A percentile compares a stretch with the other conserved stretches of the same genome.
Evolutionary conservation across 805 yeast species (phyloP).

Genomic region (Metschnikowia gelsemii): DNA sequence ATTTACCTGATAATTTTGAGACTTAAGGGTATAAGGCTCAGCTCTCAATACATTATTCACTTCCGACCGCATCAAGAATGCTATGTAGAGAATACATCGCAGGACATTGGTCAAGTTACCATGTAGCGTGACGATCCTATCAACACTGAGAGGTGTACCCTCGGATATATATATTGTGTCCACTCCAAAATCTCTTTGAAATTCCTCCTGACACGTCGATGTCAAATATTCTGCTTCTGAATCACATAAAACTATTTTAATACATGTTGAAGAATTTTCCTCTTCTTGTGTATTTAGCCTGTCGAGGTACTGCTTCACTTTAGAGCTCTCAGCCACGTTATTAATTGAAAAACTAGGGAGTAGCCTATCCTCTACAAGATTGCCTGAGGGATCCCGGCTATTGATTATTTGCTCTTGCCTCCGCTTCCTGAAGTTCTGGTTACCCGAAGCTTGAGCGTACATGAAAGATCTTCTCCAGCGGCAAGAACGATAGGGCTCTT

Average conservation of each 20-base stretch:
- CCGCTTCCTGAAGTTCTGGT: conserved; percentile 8
- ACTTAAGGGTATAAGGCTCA: conserved; percentile 33
- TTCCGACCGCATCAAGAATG: conserved; percentile 27
- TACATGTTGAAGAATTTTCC: conserved; percentile 12
- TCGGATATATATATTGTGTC: conserved; percentile 25
- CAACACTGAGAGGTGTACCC: conserved; percentile 27
- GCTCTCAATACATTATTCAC: conserved; percentile 27
- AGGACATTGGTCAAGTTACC: conserved; percentile 27
- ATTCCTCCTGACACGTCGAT: conserved; percentile 12
- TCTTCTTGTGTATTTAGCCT: conserved; percentile 16
- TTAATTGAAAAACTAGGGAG: neutral
- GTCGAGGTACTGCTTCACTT: conserved; percentile 26
- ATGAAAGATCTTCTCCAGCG: too few relatives aligned
- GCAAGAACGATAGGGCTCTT: too few relatives aligned
- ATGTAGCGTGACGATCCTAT: conserved; percentile 30
- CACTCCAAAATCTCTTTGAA: conserved; percentile 25
- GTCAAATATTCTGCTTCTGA: conserved; percentile 30
- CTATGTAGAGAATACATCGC: conserved; percentile 27
- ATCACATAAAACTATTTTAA: conserved; percentile 22
- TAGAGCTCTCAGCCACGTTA: conserved; percentile 25
- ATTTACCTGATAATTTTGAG: conserved; percentile 27
- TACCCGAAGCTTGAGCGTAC: neutral
- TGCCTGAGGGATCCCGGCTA: neutral
- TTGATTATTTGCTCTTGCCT: conserved; percentile 6
- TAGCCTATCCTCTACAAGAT: conserved; percentile 4